Evolutionary conservation across 2,329 filamentous ascomycete genomes (phyloP).

Genomic region (Paraconiothyrium brasiliense): DNA sequence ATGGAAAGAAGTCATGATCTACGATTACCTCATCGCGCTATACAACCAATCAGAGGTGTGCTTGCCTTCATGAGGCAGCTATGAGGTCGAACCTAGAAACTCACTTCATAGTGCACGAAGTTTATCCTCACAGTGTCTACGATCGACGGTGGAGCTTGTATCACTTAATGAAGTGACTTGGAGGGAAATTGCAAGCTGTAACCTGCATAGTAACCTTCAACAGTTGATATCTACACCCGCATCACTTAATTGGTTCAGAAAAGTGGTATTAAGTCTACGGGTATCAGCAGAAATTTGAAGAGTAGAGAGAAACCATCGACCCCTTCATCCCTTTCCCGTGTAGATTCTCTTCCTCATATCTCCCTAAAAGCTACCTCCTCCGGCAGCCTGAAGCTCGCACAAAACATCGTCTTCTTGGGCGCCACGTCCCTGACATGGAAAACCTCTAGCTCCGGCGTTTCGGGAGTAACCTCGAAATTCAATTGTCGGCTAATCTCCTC

Average conservation of each 20-base stretch:
- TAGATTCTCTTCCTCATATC: slow-evolving; percentile 12
- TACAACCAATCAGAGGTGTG: background rate
- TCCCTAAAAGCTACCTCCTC: slow-evolving; percentile 79
- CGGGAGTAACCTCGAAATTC: slow-evolving; percentile 64
- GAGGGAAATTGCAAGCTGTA: background rate
- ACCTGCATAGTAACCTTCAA: background rate
- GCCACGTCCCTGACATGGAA: slow-evolving; percentile 84
- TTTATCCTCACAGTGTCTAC: no score
- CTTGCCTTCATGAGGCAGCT: background rate
- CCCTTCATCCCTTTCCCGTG: background rate
- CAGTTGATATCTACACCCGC: no score
- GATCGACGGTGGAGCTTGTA: no score
- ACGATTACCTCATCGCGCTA: background rate
- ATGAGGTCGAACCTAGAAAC: no score
- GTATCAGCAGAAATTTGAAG: slow-evolving; percentile 3
- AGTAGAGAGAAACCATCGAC: background rate
- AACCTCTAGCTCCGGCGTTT: slow-evolving; percentile 66
- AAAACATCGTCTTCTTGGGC: slow-evolving; percentile 96
- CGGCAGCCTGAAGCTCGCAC: slow-evolving; percentile 89
- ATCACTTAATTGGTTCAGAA: background rate
- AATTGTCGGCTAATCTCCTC: slow-evolving; percentile 71
- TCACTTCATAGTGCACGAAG: no score
- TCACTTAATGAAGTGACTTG: no score
- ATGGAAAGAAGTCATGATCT: background rate
- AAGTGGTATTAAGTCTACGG: background rate